phyloP scores from a whole-genome alignment of 2,329 filamentous ascomycete genomes.

The Arthrocladium fulminans region DNA sequence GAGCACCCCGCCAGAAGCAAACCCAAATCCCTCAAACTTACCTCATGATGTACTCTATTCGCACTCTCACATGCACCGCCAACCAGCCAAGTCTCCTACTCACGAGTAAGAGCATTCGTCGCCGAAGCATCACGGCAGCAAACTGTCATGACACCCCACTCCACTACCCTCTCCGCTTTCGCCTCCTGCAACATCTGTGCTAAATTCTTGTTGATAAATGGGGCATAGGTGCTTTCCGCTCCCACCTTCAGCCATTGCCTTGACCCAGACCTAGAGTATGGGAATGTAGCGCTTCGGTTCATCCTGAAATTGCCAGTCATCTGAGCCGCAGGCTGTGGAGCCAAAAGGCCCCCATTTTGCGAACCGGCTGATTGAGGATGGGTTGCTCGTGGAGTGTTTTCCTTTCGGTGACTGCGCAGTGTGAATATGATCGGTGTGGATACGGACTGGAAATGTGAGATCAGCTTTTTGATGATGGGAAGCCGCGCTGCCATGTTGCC shows the following conservation, averaged over 20 bases:
- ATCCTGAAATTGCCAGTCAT: slow-evolving; percentile 29
- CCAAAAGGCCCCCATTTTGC: slow-evolving; percentile 31
- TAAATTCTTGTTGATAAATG: slow-evolving; percentile 31
- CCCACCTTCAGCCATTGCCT: slow-evolving; percentile 20
- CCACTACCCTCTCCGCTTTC: slow-evolving; percentile 28
- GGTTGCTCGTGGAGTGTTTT: slow-evolving; percentile 26
- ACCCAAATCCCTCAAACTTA: slow-evolving; percentile 27
- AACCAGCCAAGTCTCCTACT: slow-evolving; percentile 36
- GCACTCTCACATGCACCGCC: slow-evolving; percentile 32
- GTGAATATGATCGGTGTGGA: slow-evolving; percentile 31
- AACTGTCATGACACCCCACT: slow-evolving; percentile 37
- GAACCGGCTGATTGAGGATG: slow-evolving; percentile 32
- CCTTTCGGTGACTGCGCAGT: slow-evolving; percentile 32
- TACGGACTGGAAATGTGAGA: slow-evolving; percentile 23
- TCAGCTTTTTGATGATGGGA: slow-evolving; percentile 29
- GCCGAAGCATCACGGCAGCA: slow-evolving; percentile 35
- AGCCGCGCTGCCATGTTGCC: slow-evolving; percentile 26
- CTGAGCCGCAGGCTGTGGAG: slow-evolving; percentile 26
- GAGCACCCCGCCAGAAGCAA: slow-evolving; percentile 31
- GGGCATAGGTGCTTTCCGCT: slow-evolving; percentile 36
- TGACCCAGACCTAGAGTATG: neutral
- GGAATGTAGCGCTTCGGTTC: slow-evolving; percentile 17
- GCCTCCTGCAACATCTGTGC: slow-evolving; percentile 23
- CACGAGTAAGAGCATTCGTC: slow-evolving; percentile 32
- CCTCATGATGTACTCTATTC: slow-evolving; percentile 28